A percentile compares a stretch with the other conserved stretches of the same genome.
These are phyloP conservation scores for Albugo laibachii DNA, from an alignment of 352 stramenopile genomes.

Conservation along the genomic window DNA sequence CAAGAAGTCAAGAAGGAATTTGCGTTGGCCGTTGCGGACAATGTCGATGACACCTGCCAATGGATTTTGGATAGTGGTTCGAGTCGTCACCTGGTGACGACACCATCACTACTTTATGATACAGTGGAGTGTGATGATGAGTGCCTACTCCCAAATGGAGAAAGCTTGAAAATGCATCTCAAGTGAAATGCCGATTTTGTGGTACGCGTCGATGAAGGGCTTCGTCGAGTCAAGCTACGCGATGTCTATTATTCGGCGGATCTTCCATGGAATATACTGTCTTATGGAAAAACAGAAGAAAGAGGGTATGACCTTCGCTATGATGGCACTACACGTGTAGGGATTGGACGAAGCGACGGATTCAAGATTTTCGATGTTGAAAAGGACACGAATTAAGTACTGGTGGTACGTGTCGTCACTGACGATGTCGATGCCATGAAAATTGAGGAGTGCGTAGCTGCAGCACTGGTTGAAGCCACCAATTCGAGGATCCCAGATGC, in stretches of 20 bases:
- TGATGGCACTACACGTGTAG: no score
- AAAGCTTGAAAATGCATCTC: no score
- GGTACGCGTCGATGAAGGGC: background rate
- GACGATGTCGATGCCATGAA: background rate
- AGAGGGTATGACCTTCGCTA: background rate
- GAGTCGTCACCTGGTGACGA: background rate
- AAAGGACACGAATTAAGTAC: background rate
- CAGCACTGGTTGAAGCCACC: background rate
- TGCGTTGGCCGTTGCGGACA: background rate
- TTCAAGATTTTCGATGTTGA: background rate
- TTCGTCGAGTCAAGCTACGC: background rate
- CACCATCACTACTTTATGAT: background rate
- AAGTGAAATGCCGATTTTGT: background rate
- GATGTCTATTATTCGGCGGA: no score
- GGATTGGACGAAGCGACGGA: background rate
- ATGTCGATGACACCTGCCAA: no score
- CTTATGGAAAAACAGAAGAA: background rate
- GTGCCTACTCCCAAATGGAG: no score
- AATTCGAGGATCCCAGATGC: background rate
- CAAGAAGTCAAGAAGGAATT: background rate
- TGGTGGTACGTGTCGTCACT: background rate
- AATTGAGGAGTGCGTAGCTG: background rate
- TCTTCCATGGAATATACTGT: background rate
- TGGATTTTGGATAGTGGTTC: background rate
- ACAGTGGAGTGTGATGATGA: background rate